These are phyloP conservation scores for Persicaria maculosa DNA, from an alignment of 148 eudicot genomes.

Conservation along the genomic window DNA sequence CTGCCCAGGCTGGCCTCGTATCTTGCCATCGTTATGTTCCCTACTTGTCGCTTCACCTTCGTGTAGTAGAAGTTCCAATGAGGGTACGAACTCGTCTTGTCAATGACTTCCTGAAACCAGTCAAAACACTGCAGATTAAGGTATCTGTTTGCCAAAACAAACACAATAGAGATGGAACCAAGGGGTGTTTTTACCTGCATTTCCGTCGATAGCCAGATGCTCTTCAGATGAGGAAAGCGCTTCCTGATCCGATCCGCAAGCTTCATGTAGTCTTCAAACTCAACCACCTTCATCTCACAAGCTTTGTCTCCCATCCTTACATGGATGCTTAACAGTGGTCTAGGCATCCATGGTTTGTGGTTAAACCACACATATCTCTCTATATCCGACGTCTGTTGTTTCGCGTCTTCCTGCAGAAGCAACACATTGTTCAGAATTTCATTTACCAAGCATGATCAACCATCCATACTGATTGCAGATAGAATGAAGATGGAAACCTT, in stretches of 20 bases:
- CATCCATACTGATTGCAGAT: background rate
- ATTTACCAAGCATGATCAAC: background rate
- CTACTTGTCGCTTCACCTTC: constrained; percentile 59
- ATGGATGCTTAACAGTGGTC: constrained; percentile 83
- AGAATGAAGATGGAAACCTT: constrained; percentile 30
- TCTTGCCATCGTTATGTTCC: constrained; percentile 75
- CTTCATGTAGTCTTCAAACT: constrained; percentile 70
- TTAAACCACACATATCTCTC: constrained; percentile 81
- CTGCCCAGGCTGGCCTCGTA: constrained; percentile 90
- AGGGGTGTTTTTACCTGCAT: constrained; percentile 47
- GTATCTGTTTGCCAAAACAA: background rate
- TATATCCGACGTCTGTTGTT: constrained; percentile 27
- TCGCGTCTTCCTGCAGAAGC: constrained; percentile 26
- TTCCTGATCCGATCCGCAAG: constrained; percentile 54
- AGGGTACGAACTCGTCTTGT: constrained; percentile 42
- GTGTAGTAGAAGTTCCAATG: constrained; percentile 78
- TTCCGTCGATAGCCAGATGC: constrained; percentile 90
- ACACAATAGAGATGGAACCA: background rate
- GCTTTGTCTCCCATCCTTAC: constrained; percentile 99
- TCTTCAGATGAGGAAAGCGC: constrained; percentile 58
- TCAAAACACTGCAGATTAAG: background rate
- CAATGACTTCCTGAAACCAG: constrained; percentile 48
- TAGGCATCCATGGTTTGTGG: constrained; percentile 81
- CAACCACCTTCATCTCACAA: constrained; percentile 80
- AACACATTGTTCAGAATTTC: background rate